Base-by-base conservation (phyloP, 768 basidiomycete genomes). In the Leccinum variicolor region DNA sequence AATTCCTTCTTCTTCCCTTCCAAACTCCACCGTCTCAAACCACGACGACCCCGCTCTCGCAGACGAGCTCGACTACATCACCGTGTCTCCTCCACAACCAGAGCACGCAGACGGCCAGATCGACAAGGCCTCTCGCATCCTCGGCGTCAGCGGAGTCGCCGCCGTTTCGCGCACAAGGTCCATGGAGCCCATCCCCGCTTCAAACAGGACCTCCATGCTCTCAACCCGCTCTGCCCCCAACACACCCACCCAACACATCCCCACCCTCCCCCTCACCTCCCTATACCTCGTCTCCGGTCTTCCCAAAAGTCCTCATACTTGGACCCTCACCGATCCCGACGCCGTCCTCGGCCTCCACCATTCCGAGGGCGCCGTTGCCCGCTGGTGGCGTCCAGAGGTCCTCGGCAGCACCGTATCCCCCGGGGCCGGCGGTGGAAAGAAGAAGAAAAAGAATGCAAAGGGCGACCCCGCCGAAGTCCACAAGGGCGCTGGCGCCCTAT, bases 341-440 rank as follows among this genome's bases (percentile, higher is more conserved):
- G 82, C 90, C 1, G 87, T 92, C 53, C 74, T 88, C 51, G 91
- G 90, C 50, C 79, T 94, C 52, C 85, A 90, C 65, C 93, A 95
- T 66, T 79, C 82, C 43, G 90, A 92, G 47, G 88, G 90, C 56
- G 93, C 92, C 52, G 92, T 94, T 55, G 85, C 81, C 62, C 82
- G 92, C 49, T 94, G 90, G 86, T 95, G 92, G 92, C 77, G 92
- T 48, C 89, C 94, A 47, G 93, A 95, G 73, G 91, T 94, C 14
- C 83, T 95, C 19, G 93, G 94, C 4, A 90, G 88, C 69, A 92
- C 89, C 51, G 84, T 93, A 52, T 89, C 88, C 64, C 90, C 91
- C 15, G 89, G 92, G 45, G 88, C 89, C 3, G 89, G 90, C 58
- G 89, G 88, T 13, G 85, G 84, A 4, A 87, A 87, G 76, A 89